A percentile compares a stretch with the other conserved stretches of the same genome.
phyloP scores from a whole-genome alignment of 2,329 filamentous ascomycete genomes.

The Plenodomus lindquistii region DNA sequence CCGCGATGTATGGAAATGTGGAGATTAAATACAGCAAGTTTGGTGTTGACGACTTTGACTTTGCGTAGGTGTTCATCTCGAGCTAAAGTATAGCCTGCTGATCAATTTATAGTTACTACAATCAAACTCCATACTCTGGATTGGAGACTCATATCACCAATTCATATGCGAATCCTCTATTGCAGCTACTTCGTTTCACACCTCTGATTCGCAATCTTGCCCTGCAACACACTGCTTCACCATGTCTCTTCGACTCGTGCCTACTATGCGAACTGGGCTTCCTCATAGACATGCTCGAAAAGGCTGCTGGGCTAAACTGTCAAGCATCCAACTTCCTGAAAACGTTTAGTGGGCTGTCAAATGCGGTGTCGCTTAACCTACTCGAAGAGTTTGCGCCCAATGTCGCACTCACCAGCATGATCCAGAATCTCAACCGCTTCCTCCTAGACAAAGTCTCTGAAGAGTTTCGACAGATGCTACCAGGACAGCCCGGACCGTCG shows the following conservation, averaged over 20 bases:
- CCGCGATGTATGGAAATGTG: slow-evolving; percentile 87
- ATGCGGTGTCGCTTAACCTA: slow-evolving; percentile 75
- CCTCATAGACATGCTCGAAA: slow-evolving; percentile 96
- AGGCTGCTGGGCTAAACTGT: slow-evolving; percentile 89
- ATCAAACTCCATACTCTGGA: slow-evolving; percentile 88
- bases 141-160: slow-evolving; percentile 96
- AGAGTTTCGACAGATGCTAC: slow-evolving; percentile 72
- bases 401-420: slow-evolving; percentile 74
- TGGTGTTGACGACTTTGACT: slow-evolving; percentile 99
- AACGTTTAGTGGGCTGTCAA: slow-evolving; percentile 80
- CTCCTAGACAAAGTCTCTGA: slow-evolving; percentile 78
- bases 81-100: slow-evolving; percentile 4
- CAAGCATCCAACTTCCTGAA: slow-evolving; percentile 95
- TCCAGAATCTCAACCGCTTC: slow-evolving; percentile 85
- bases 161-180: slow-evolving; percentile 89
- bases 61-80: slow-evolving; percentile 63
- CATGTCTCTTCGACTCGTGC: slow-evolving; percentile 81
- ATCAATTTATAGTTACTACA: slow-evolving; percentile 72
- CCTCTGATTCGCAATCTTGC: slow-evolving; percentile 86
- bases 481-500: slow-evolving; percentile 55
- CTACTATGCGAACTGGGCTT: slow-evolving; percentile 93
- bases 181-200: slow-evolving; percentile 91
- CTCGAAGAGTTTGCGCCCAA: slow-evolving; percentile 81
- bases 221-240: slow-evolving; percentile 83
- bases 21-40: slow-evolving; percentile 99